These are phyloP conservation scores for Rhodamnia rubescens DNA, from an alignment of 345 rosid species.

Conservation along the genomic window DNA sequence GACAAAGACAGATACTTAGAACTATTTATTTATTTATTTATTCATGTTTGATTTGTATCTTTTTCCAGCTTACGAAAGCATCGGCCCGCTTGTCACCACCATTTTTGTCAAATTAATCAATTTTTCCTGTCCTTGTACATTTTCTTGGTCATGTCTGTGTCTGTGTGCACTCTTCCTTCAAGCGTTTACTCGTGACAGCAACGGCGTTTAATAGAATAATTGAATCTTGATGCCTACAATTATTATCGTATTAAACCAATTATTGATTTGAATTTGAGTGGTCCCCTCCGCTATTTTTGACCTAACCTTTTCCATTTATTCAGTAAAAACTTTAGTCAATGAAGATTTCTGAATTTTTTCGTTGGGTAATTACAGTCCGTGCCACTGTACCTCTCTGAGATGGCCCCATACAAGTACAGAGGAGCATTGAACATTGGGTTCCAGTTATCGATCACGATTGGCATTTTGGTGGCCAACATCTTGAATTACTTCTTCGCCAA, in stretches of 20 bases:
- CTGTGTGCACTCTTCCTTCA: not conserved
- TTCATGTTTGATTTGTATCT: not conserved
- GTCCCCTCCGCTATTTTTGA: not conserved
- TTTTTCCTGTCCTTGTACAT: not conserved
- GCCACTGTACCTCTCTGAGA: conserved; percentile 92
- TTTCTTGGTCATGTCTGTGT: not conserved
- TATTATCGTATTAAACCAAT: not conserved
- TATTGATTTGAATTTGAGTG: not conserved
- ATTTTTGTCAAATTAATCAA: not conserved
- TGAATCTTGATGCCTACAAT: not conserved
- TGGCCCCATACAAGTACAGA: conserved; percentile 96
- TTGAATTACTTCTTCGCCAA: conserved; percentile 78
- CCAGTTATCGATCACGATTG: conserved; percentile 84
- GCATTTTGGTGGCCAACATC: conserved; percentile 73
- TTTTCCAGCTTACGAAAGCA: not conserved
- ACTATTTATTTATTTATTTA: not conserved
- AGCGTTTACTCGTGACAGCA: not conserved
- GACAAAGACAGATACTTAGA: not conserved
- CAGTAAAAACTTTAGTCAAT: not conserved
- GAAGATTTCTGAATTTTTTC: not conserved
- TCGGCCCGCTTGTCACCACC: not conserved
- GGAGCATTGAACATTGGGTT: conserved; percentile 89
- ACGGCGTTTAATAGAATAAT: conserved; percentile 15
- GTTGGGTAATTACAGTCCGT: conserved; percentile 50
- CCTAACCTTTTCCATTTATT: not conserved